Evolutionary conservation across 331 rosid species (phyloP).

Genomic region (Acacia concinna): DNA sequence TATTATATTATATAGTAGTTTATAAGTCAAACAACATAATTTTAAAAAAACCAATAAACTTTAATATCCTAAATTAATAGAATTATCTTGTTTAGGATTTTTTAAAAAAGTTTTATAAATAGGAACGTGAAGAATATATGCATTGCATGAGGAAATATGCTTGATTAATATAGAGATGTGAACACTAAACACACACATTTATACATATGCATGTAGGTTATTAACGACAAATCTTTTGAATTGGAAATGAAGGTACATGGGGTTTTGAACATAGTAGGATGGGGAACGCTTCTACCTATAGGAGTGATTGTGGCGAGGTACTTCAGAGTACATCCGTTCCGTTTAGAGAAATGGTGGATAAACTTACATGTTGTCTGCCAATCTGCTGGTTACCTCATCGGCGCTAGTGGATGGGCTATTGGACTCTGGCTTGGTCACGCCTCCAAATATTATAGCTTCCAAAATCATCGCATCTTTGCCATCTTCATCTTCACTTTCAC

Average conservation of each 20-base stretch:
- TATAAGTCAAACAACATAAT: too few species aligned
- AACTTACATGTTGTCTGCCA: conserved; percentile 44
- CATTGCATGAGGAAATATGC: not conserved
- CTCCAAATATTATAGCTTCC: conserved; percentile 58
- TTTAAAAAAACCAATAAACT: too few species aligned
- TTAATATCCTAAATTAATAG: too few species aligned
- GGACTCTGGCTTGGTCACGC: conserved; percentile 75
- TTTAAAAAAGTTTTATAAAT: too few species aligned
- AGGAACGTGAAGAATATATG: too few species aligned
- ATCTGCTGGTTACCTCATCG: conserved; percentile 49
- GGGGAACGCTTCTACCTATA: conserved; percentile 72
- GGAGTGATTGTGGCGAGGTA: conserved; percentile 77
- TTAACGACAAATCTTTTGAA: not conserved
- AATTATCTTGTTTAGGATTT: too few species aligned
- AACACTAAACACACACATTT: too few species aligned
- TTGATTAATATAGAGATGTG: not conserved
- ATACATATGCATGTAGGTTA: not conserved
- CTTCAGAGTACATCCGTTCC: conserved; percentile 42
- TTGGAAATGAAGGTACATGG: conserved; percentile 65
- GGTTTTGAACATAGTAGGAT: conserved; percentile 70
- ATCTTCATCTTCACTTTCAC: conserved; percentile 65
- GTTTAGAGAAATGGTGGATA: not conserved
- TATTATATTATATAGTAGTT: too few species aligned
- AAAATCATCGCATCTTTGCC: conserved; percentile 51
- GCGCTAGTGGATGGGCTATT: conserved; percentile 61